Percentiles rank a stretch among this genome's conserved stretches.
Conservation (phyloP, 2,329 filamentous ascomycete genomes). For the Aspergillus chevalieri region DNA sequence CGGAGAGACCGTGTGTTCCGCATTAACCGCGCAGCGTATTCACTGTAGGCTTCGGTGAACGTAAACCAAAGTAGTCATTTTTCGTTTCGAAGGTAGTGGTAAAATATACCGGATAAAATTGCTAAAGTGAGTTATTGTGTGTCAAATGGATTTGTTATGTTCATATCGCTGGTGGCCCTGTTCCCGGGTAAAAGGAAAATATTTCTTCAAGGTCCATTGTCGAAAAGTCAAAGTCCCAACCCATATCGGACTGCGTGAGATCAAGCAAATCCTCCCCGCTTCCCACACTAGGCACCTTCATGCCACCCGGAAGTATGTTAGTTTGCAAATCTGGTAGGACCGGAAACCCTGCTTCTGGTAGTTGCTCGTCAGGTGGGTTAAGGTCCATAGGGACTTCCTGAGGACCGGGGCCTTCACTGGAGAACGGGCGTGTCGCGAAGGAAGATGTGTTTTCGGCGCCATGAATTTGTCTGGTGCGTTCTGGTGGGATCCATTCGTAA, state of each 20-base stretch:
- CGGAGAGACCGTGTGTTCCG: not conserved
- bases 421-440: not conserved
- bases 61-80: too few relatives aligned
- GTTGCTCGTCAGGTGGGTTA: not conserved
- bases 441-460: not conserved
- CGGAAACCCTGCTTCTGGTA: constrained; percentile 1
- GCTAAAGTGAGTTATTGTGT: not conserved
- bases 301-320: constrained; percentile 14
- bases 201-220: constrained; percentile 37
- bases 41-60: too few relatives aligned
- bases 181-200: constrained; percentile 28
- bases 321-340: constrained; percentile 17
- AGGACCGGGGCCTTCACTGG: not conserved
- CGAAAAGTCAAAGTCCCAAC: constrained; percentile 36
- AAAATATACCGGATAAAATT: not conserved
- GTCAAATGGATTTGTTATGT: not conserved
- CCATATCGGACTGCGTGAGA: constrained; percentile 33
- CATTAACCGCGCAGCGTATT: not conserved
- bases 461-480: not conserved
- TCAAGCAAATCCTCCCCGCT: constrained; percentile 30
- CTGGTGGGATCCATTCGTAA: constrained; percentile 20
- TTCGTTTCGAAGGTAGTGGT: too few relatives aligned
- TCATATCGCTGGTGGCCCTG: constrained; percentile 3
- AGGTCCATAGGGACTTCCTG: not conserved
- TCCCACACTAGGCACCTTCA: constrained; percentile 15